Conservation (phyloP, 106 monocot species). For the Acanthochlamys bracteata region DNA sequence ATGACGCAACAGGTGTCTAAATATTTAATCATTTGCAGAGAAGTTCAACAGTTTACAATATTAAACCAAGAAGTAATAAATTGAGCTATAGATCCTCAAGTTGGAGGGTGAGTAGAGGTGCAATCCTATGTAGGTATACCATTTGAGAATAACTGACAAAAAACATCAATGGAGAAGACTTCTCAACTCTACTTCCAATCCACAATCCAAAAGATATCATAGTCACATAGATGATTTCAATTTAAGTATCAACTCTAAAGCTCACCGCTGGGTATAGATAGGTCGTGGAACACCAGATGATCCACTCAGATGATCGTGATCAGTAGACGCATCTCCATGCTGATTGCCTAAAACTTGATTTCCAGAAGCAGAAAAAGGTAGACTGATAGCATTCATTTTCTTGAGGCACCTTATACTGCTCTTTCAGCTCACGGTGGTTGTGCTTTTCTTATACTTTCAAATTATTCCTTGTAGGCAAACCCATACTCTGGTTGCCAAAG, state of each 20-base stretch:
- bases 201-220: neutral
- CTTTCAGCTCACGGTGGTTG: neutral
- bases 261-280: conserved; percentile 4
- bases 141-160: too few species aligned
- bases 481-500: too few species aligned
- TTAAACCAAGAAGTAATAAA: too few species aligned
- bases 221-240: neutral
- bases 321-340: neutral
- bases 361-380: conserved; percentile 3
- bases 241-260: neutral
- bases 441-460: neutral
- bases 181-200: too few species aligned
- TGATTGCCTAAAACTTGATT: neutral
- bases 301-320: neutral
- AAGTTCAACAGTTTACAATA: too few species aligned
- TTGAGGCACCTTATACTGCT: neutral
- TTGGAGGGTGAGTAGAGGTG: too few species aligned
- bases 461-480: neutral
- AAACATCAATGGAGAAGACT: too few species aligned
- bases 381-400: conserved; percentile 1
- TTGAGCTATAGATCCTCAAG: too few species aligned
- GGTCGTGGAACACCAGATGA: conserved; percentile 1
- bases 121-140: too few species aligned
- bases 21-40: too few species aligned
- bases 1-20: neutral